These are phyloP conservation scores for Arabidopsis suecica DNA, from an alignment of 345 rosid species.

Conservation along the genomic window DNA sequence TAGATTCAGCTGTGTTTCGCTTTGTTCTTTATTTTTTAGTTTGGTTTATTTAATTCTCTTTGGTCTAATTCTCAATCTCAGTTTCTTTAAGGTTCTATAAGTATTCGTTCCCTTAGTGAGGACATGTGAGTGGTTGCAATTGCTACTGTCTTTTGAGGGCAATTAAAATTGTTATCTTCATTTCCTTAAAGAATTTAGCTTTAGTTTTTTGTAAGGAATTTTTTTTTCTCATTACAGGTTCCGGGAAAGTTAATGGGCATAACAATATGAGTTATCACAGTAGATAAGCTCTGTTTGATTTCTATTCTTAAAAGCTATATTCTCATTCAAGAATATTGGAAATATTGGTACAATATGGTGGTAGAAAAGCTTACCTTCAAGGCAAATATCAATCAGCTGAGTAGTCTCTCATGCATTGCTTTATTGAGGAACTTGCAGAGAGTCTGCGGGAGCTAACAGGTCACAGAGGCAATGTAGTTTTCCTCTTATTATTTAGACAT, in stretches of 20 bases:
- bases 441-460: slow-evolving; percentile 48
- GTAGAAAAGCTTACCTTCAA: slow-evolving; percentile 5
- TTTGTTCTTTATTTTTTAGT: background rate
- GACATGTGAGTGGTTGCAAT: no score
- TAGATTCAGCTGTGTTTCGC: background rate
- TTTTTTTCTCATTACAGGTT: slow-evolving; percentile 8
- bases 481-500: background rate
- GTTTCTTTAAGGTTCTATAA: background rate
- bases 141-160: no score
- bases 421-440: slow-evolving; percentile 42
- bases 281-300: slow-evolving; percentile 15
- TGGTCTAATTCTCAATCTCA: slow-evolving; percentile 18
- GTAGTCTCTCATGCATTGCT: slow-evolving; percentile 46
- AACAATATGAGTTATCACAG: slow-evolving; percentile 2
- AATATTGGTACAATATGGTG: background rate
- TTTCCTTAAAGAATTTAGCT: slow-evolving; percentile 3
- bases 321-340: slow-evolving; percentile 5
- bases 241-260: slow-evolving; percentile 9
- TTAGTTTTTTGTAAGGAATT: slow-evolving; percentile 22
- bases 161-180: no score
- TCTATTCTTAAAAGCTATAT: slow-evolving; percentile 5
- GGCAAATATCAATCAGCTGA: background rate
- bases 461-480: slow-evolving; percentile 57
- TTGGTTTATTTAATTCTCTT: background rate
- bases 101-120: no score